Percentiles rank a stretch among this genome's conserved stretches.
phyloP scores from a whole-genome alignment of 2,329 filamentous ascomycete species.

The Talaromyces sp. region DNA sequence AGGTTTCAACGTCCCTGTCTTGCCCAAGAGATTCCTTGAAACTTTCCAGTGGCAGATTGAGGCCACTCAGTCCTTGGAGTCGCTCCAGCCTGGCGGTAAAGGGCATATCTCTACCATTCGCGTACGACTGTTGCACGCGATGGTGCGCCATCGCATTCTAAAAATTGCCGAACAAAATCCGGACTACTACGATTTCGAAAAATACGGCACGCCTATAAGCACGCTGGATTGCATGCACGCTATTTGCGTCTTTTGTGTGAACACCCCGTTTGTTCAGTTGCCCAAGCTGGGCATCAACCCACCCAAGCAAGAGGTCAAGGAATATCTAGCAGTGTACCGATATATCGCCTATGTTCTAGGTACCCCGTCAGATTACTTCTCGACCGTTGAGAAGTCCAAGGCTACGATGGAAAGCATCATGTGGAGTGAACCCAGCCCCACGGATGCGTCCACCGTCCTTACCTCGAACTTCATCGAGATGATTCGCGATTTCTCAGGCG shows the following conservation, averaged over 20 bases:
- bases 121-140: slow-evolving; percentile 63
- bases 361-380: slow-evolving; percentile 57
- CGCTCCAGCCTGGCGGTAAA: slow-evolving; percentile 62
- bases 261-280: slow-evolving; percentile 61
- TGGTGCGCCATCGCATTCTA: slow-evolving; percentile 60
- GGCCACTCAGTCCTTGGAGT: slow-evolving; percentile 58
- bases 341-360: slow-evolving; percentile 68
- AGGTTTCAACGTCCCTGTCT: slow-evolving; percentile 64
- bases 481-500: slow-evolving; percentile 59
- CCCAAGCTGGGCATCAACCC: slow-evolving; percentile 68
- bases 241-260: slow-evolving; percentile 63
- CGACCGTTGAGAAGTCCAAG: slow-evolving; percentile 50
- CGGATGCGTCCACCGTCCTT: slow-evolving; percentile 55
- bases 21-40: slow-evolving; percentile 61
- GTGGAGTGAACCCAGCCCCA: slow-evolving; percentile 61
- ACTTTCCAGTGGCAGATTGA: slow-evolving; percentile 72
- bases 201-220: slow-evolving; percentile 63
- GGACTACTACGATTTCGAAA: slow-evolving; percentile 55
- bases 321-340: slow-evolving; percentile 72
- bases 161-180: slow-evolving; percentile 51
- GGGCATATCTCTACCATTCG: slow-evolving; percentile 61
- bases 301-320: slow-evolving; percentile 54
- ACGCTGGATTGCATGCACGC: slow-evolving; percentile 70
- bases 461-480: slow-evolving; percentile 70
- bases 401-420: slow-evolving; percentile 63